A percentile compares a stretch with the other conserved stretches of the same genome.
phyloP scores from a whole-genome alignment of 345 rosid genomes.

The Firmiana major region DNA sequence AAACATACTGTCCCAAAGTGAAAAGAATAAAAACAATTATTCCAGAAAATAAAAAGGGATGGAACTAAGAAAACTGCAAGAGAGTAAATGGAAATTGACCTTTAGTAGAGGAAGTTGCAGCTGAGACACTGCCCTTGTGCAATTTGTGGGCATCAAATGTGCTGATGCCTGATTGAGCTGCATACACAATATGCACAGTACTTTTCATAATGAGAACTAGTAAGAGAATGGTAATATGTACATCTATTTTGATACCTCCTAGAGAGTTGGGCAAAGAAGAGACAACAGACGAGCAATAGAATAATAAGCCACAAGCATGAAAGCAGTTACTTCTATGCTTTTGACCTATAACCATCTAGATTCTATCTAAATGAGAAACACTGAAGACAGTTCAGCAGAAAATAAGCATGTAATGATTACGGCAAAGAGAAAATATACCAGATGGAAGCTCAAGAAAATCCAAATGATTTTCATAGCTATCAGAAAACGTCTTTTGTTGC shows the following conservation, averaged over 20 bases:
- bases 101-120: slow-evolving; percentile 40
- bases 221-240: not conserved
- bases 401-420: not conserved
- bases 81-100: slow-evolving; percentile 27
- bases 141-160: slow-evolving; percentile 26
- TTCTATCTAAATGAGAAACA: not conserved
- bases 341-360: not conserved
- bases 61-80: not conserved
- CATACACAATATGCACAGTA: slow-evolving; percentile 14
- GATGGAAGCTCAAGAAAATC: slow-evolving; percentile 35
- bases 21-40: not conserved
- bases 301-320: not conserved
- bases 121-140: slow-evolving; percentile 29
- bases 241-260: not conserved
- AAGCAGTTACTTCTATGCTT: not conserved
- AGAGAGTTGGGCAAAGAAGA: not conserved
- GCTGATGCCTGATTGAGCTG: slow-evolving; percentile 34
- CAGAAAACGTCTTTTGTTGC: slow-evolving; percentile 26
- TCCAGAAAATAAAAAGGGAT: not conserved
- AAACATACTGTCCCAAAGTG: not conserved
- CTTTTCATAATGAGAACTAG: slow-evolving; percentile 1
- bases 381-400: not conserved
- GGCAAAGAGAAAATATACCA: slow-evolving; percentile 29
- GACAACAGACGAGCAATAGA: not conserved
- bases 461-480: slow-evolving; percentile 25